Evolutionary conservation across 306 rosid genomes (phyloP), one percentile per base, ranked within the genome.

Genomic region (Cucumis melo): DNA sequence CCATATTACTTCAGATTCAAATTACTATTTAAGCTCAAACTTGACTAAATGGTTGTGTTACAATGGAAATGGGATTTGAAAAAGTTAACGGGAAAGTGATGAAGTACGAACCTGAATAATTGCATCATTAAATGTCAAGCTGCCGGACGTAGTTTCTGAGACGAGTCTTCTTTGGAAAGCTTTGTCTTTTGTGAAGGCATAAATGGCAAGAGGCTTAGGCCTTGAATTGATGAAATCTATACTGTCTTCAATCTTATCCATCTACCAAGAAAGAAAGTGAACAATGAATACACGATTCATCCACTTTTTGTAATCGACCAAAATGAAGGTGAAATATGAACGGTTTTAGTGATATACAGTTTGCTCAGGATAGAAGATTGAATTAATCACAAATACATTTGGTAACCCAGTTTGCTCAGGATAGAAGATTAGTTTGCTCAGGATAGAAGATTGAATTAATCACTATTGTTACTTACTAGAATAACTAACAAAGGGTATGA

Each of bases 111-210:
- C 97, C 75, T 91, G 95, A 78, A 89, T 0, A 17, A 91, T 76
- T 73, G 88, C 89, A 74, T 91, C 95, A 15, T 91, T 89, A 71
- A 89, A 78, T 10, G 77, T 42, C 48, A 88, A 50, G 66, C 90
- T 81, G 60, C 97, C 97, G 3, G 95, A 91, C 23, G 95, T 89
- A 58, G 97, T 91, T 74, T 89, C 95, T 23, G 91, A 86, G 10
- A 85, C 7, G 51, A 91, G 20, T 75, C 87, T 86, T 38, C 70
- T 84, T 82, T 86, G 89, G n/a, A 91, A 64, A 44, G 86, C 61
- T 55, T 81, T 60, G 82, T 81, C 80, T 77, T 83, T 86, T 39
- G 92, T 88, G 86, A 91, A 89, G 75, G 83, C 91, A 65, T 91
- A 89, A 34, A 91, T 64, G 38, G 95, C 91, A 19, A 91, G 87